Evolutionary conservation across 2,329 filamentous ascomycete species (phyloP), one percentile per base, ranked within the genome.

Genomic region (Botrytis deweyae): DNA sequence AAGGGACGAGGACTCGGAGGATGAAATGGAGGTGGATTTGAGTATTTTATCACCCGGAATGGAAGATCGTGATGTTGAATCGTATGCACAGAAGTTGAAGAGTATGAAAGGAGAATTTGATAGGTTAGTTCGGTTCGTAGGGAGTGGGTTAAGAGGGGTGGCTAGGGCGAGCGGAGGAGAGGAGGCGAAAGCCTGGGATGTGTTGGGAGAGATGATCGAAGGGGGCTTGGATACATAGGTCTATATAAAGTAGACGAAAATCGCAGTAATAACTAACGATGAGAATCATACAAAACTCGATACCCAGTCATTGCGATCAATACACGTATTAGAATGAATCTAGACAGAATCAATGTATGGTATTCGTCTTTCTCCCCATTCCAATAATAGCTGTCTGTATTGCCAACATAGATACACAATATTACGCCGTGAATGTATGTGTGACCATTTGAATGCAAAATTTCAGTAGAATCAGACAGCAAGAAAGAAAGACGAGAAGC

Each of bases 201-300:
- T 92, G 74, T 81, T 97, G 75, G 93, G 92, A 0, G 93, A 97
- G 81, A 92, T 92, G 84, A 82, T 97, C 63, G 92, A 95, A 78
- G 86, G 86, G 79, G 83, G 85, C 2, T 67, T 81, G 40, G 78
- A 72, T 12, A 22, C 42, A 12, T 64, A 64, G 40, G 22, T 62
- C 36, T 16, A 29, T 55, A 5, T 16, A 8, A 29, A 29, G 10
- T 18, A 55, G 52, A 29, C 6, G 14, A 55, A 55, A 55, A 8
- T 18, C n/a, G 29, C 52, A 55, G 25, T 55, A 55, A 55, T 29
- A 8, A 29, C 8, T 16, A n/a, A 29, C 6, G n/a, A 55, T 49
- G 20, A 52, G 10, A 52, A 52, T 8, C 25, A 52, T n/a, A n/a
- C 22, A 52, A 1, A n/a, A 52, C 10, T 52, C 10, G 20, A 9